These are phyloP conservation scores for Ilyonectria robusta DNA, from an alignment of 2,329 filamentous ascomycete genomes.

Conservation along the genomic window DNA sequence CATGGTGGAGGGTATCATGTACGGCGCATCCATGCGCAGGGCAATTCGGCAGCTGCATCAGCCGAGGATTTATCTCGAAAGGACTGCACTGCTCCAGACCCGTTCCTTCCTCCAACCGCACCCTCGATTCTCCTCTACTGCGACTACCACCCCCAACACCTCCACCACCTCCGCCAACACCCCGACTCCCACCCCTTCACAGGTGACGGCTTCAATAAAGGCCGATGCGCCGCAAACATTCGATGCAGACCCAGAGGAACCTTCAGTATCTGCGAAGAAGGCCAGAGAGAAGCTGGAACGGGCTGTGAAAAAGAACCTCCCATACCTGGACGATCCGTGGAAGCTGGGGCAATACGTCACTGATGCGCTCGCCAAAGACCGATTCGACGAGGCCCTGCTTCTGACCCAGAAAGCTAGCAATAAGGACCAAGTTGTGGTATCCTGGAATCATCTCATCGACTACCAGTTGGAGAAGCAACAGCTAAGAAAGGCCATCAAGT, in stretches of 20 bases:
- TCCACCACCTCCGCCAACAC: conserved; percentile 12
- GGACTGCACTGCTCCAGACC: conserved; percentile 24
- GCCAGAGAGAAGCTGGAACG: conserved; percentile 51
- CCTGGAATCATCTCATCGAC: conserved; percentile 90
- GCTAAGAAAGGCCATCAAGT: conserved; percentile 77
- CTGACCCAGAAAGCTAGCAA: conserved; percentile 80
- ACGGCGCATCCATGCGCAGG: conserved; percentile 47
- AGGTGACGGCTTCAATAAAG: conserved; percentile 7
- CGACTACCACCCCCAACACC: not conserved
- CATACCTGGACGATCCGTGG: conserved; percentile 77
- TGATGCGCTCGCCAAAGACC: conserved; percentile 69
- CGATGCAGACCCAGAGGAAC: conserved; percentile 31
- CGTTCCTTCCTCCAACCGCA: conserved; percentile 27
- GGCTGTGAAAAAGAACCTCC: conserved; percentile 68
- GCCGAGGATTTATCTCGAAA: conserved; percentile 23
- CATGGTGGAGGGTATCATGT: conserved; percentile 50
- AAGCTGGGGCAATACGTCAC: conserved; percentile 79
- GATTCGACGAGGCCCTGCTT: conserved; percentile 76
- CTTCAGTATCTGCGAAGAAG: conserved; percentile 37
- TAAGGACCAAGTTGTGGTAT: conserved; percentile 75
- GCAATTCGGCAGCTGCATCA: conserved; percentile 38
- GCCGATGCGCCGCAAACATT: conserved; percentile 45
- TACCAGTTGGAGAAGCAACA: conserved; percentile 75
- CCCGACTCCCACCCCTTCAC: not conserved
- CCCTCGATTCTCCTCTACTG: conserved; percentile 30